Base-by-base conservation (phyloP, 129 eudicot species). In the Flaveria trinervia region DNA sequence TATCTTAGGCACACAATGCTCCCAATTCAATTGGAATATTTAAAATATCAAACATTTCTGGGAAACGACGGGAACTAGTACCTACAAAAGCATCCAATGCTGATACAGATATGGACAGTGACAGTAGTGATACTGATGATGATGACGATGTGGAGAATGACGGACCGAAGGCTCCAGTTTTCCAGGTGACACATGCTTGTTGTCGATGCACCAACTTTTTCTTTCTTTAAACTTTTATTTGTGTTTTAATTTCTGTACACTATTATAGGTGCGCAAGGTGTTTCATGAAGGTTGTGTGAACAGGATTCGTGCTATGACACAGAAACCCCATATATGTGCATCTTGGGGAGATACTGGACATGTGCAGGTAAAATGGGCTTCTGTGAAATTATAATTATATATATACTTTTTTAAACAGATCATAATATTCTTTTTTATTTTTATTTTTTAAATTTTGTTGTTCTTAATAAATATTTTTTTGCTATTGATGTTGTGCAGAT, bases 251-350 rank as follows among this genome's bases (percentile, higher is more conserved):
- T 49, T 26, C 22, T 23, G 23, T 68, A 46, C 49, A 69, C 83
- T 82, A 72, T 51, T 76, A 54, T 90, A 95, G 99, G 69, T 89
- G 16, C 97, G 90, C 75, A 94, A 89, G 74, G 99, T 95, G 50
- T 84, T 52, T 65, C 99, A 95, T 69, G 92, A 89, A 78, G 99
- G 99, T 43, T 86, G 94, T 61, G 92, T 95, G 26, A 95, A 95
- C 64, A 84, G 99, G n/a, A 88, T 95, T 51, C 92, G 99, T 22
- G 93, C 99, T n/a, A 95, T 95, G 99, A 73, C 89, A 20, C 99
- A 95, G 66, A 83, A 81, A 51, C 97, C 97, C 36, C 88, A 95
- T 82, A 91, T 95, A 54, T 89, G 96, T 91, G 99, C 99, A 60
- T 57, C 99, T 65, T 94, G 97, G 99, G 87, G 86, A 44, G 96